These are phyloP conservation scores for Phanerodontia chrysosporium DNA, from an alignment of 768 basidiomycete species.

Conservation along the genomic window DNA sequence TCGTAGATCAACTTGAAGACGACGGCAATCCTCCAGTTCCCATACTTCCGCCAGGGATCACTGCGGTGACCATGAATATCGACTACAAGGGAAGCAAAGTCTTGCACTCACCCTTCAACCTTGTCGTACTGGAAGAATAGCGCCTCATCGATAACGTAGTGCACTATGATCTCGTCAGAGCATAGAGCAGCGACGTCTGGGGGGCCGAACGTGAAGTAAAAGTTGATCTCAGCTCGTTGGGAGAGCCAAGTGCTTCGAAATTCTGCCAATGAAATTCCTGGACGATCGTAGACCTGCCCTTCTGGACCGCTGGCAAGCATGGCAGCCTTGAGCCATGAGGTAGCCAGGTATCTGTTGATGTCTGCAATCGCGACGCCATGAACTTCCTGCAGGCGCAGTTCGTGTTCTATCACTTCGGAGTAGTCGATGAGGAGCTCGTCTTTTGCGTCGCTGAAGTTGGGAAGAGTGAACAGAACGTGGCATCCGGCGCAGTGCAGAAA, in stretches of 20 bases:
- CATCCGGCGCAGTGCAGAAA: constrained; percentile 19
- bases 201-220: constrained; percentile 21
- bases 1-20: constrained; percentile 16
- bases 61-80: no score
- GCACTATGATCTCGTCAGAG: constrained; percentile 21
- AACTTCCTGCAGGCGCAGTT: constrained; percentile 6
- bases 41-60: no score
- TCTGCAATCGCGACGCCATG: constrained; percentile 12
- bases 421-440: constrained; percentile 14
- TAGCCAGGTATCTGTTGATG: constrained; percentile 17
- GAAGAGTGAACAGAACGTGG: constrained; percentile 24
- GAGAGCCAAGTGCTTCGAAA: constrained; percentile 13
- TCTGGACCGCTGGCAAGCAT: constrained; percentile 5
- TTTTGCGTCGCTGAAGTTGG: constrained; percentile 16
- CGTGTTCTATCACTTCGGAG: constrained; percentile 5
- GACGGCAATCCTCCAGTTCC: constrained; percentile 22
- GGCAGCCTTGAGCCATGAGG: constrained; percentile 16
- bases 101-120: no score
- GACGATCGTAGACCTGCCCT: not conserved
- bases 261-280: constrained; percentile 19
- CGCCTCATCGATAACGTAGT: constrained; percentile 18
- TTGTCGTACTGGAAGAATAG: constrained; percentile 3
- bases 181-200: constrained; percentile 20
- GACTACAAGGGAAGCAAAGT: no score
- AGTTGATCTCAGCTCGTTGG: constrained; percentile 10